A percentile compares a stretch with the other conserved stretches of the same genome.
phyloP scores from a whole-genome alignment of 23 red algal species.

The Cyanidioschyzon merolae region DNA sequence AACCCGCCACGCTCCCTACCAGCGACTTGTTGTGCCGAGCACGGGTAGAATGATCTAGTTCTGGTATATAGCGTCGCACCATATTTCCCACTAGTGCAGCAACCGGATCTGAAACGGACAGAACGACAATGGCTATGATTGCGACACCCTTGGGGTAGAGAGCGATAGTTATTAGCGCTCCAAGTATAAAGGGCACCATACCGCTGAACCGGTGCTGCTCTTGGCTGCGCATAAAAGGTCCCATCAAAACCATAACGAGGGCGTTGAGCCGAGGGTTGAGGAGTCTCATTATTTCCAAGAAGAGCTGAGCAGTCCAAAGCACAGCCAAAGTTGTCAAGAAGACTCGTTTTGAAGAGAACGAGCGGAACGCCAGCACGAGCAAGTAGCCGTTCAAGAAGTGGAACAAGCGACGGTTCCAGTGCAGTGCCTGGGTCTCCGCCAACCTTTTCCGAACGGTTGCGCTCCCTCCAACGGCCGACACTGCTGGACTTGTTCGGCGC shows the following conservation, averaged over 20 bases:
- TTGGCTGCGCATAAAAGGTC: background rate
- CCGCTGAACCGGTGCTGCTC: conserved; percentile 1
- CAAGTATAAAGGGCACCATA: background rate
- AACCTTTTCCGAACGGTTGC: no score
- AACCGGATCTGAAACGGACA: background rate
- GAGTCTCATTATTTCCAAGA: background rate
- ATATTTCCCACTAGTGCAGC: background rate
- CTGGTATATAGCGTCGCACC: background rate
- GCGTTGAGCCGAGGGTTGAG: background rate
- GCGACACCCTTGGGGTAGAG: background rate
- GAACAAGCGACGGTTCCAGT: background rate
- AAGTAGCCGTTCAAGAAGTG: conserved; percentile 10
- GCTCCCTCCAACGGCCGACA: no score
- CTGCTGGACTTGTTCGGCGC: no score
- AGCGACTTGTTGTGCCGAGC: background rate
- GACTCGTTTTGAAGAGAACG: background rate
- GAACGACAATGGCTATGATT: background rate
- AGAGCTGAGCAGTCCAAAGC: background rate
- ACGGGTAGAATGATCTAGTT: background rate
- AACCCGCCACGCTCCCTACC: background rate
- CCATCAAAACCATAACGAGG: background rate
- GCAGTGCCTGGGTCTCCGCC: no score
- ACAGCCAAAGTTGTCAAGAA: background rate
- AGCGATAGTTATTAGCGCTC: background rate
- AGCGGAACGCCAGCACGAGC: background rate